These are phyloP conservation scores for Penstemon newberryi DNA, from an alignment of 257 asterid genomes.

Conservation along the genomic window DNA sequence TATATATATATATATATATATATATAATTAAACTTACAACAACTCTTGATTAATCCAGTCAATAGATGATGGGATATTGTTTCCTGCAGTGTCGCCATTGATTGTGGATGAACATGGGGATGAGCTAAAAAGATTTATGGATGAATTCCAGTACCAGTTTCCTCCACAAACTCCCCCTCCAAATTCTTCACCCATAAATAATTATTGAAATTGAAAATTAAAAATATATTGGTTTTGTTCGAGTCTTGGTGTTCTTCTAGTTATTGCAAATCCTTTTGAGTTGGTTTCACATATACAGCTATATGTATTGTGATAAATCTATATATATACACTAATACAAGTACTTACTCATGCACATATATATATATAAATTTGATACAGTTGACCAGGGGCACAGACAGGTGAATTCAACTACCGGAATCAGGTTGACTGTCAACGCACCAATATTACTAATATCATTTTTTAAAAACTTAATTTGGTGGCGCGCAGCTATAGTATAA, in stretches of 20 bases:
- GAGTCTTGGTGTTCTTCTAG: conserved; percentile 1
- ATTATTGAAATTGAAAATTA: not conserved
- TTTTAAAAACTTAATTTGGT: not conserved
- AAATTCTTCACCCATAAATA: conserved; percentile 68
- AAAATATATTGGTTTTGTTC: conserved; percentile 10
- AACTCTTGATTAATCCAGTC: conserved; percentile 51
- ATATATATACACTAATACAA: conserved; percentile 14
- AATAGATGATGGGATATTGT: not conserved
- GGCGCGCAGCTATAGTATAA: not conserved
- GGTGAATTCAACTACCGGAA: conserved; percentile 32
- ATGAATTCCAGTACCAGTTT: conserved; percentile 59
- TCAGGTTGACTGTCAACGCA: conserved; percentile 47
- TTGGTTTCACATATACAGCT: conserved; percentile 34
- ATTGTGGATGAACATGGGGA: conserved; percentile 57
- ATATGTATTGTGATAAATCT: conserved; percentile 18
- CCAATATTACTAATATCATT: not conserved
- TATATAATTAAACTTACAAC: conserved; percentile 40
- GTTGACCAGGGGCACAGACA: conserved; percentile 23
- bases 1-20: not conserved
- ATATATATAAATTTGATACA: too few species aligned
- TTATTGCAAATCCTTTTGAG: conserved; percentile 1
- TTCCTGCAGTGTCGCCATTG: conserved; percentile 19
- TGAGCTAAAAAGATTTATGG: conserved; percentile 49
- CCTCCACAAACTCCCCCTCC: conserved; percentile 74
- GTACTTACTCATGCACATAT: not conserved